These are phyloP conservation scores for Vitis hybrid DNA, from an alignment of 177 flowering plant genomes.

Conservation along the genomic window DNA sequence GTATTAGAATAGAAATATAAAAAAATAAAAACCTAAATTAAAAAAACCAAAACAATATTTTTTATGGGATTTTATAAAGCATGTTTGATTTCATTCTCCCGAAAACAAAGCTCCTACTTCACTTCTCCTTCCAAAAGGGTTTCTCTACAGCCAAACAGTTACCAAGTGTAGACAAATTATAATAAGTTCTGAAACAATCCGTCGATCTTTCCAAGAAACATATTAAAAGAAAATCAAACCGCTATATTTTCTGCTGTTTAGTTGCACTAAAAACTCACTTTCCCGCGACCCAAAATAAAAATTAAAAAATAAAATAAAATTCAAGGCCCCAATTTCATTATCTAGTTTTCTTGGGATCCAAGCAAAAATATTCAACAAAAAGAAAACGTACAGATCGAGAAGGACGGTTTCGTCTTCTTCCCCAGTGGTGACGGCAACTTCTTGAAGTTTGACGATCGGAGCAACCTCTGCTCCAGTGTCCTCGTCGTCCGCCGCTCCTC, in stretches of 20 bases:
- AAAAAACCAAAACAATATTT: background rate
- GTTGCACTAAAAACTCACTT: too few relatives aligned
- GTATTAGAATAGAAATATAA: background rate
- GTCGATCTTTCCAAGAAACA: too few relatives aligned
- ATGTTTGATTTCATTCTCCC: background rate
- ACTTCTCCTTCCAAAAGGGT: background rate
- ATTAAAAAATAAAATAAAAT: too few relatives aligned
- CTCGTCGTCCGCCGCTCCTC: slow-evolving; percentile 45
- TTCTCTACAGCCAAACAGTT: background rate
- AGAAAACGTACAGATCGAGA: slow-evolving; percentile 45
- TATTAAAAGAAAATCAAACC: too few relatives aligned
- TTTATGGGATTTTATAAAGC: too few relatives aligned
- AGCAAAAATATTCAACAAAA: background rate
- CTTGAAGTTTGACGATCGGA: slow-evolving; percentile 58
- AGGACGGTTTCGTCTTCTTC: slow-evolving; percentile 53
- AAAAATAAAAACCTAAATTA: background rate
- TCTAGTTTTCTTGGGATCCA: too few relatives aligned
- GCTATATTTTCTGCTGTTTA: too few relatives aligned
- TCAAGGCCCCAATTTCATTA: too few relatives aligned
- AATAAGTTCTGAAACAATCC: too few relatives aligned
- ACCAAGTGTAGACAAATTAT: too few relatives aligned
- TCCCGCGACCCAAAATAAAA: too few relatives aligned
- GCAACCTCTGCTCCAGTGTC: slow-evolving; percentile 66
- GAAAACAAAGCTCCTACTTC: too few relatives aligned
- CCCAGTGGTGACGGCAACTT: slow-evolving; percentile 60